These are phyloP conservation scores for Ogataea polymorpha DNA, from an alignment of 805 yeast genomes.

Conservation along the genomic window DNA sequence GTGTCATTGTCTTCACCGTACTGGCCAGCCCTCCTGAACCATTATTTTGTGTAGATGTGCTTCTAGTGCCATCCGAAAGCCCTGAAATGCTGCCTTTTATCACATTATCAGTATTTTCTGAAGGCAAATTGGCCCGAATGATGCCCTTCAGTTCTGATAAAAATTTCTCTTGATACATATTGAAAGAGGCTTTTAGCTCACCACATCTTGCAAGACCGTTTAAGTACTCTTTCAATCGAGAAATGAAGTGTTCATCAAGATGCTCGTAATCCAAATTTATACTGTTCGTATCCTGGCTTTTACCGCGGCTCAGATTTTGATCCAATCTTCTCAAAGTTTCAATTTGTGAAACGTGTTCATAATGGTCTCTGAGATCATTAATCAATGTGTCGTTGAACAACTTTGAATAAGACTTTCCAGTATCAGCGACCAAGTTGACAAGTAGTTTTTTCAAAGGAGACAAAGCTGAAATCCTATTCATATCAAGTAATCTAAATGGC, in stretches of 20 bases:
- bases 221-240: slow-evolving; percentile 44
- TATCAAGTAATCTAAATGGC: slow-evolving; percentile 43
- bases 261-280: slow-evolving; percentile 7
- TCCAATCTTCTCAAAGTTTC: slow-evolving; percentile 53
- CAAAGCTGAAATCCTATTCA: slow-evolving; percentile 50
- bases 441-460: slow-evolving; percentile 49
- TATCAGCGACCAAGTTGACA: slow-evolving; percentile 52
- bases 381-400: slow-evolving; percentile 54
- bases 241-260: slow-evolving; percentile 35
- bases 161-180: slow-evolving; percentile 64
- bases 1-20: slow-evolving; percentile 63
- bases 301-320: slow-evolving; percentile 13
- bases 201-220: slow-evolving; percentile 60
- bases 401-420: slow-evolving; percentile 65
- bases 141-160: slow-evolving; percentile 68
- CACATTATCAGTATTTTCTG: slow-evolving; percentile 28
- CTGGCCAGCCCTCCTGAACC: slow-evolving; percentile 31
- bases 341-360: slow-evolving; percentile 41
- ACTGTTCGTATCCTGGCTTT: slow-evolving; percentile 4
- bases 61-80: slow-evolving; percentile 28
- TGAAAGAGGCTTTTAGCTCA: slow-evolving; percentile 58
- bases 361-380: slow-evolving; percentile 59
- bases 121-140: slow-evolving; percentile 64
- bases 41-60: slow-evolving; percentile 23
- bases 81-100: slow-evolving; percentile 21